phyloP scores from a whole-genome alignment of 2,329 filamentous ascomycete species.

The Pseudovirgaria hyperparasitica region DNA sequence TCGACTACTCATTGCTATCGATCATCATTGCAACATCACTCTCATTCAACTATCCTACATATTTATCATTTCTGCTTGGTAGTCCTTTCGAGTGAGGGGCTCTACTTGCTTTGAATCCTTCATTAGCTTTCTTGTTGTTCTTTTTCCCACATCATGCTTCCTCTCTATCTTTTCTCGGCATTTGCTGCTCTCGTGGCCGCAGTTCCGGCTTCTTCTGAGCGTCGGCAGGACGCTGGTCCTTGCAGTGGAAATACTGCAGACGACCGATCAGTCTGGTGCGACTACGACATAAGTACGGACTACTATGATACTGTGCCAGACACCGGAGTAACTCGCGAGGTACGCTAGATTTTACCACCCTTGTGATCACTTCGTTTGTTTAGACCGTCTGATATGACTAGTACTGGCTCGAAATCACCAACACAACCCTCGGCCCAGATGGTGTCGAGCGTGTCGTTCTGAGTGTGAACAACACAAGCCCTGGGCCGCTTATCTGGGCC shows the following conservation, averaged over 20 bases:
- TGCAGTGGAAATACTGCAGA: slow-evolving; percentile 19
- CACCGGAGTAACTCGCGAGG: slow-evolving; percentile 41
- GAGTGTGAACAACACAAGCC: slow-evolving; percentile 30
- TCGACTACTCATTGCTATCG: neutral
- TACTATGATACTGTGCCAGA: slow-evolving; percentile 37
- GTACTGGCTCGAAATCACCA: slow-evolving; percentile 42
- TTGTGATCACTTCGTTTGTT: neutral
- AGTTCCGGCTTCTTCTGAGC: slow-evolving; percentile 6
- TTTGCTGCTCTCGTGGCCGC: slow-evolving; percentile 7
- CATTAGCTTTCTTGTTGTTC: neutral
- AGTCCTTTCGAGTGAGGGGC: neutral
- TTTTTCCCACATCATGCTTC: slow-evolving; percentile 5
- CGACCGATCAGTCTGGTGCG: slow-evolving; percentile 28
- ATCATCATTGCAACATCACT: neutral
- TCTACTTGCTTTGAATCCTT: neutral
- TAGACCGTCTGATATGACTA: too few relatives aligned
- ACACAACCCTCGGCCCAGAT: slow-evolving; percentile 41
- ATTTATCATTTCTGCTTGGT: neutral
- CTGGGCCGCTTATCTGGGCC: slow-evolving; percentile 27
- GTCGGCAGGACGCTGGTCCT: slow-evolving; percentile 4
- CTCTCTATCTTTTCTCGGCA: slow-evolving; percentile 7
- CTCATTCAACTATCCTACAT: neutral
- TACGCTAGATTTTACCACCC: neutral
- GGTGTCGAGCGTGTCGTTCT: slow-evolving; percentile 34
- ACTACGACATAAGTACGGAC: slow-evolving; percentile 38